These are phyloP conservation scores for Heimioporus sp. DNA, from an alignment of 768 basidiomycete genomes.

Conservation along the genomic window DNA sequence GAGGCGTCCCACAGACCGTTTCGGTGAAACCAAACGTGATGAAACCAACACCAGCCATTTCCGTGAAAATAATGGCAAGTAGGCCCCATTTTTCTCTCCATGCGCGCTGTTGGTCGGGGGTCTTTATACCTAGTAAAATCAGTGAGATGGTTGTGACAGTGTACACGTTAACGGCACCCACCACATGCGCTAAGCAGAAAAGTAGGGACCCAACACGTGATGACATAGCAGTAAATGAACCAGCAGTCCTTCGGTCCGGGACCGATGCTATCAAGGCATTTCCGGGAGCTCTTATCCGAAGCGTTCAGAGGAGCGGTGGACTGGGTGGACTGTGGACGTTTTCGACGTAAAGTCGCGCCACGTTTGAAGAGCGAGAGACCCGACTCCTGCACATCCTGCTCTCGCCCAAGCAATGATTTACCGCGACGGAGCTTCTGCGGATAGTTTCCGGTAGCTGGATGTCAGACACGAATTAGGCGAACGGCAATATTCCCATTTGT, in stretches of 20 bases:
- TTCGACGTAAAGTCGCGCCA: slow-evolving; percentile 75
- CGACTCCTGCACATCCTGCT: slow-evolving; percentile 88
- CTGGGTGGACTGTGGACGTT: slow-evolving; percentile 44
- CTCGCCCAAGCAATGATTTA: slow-evolving; percentile 84
- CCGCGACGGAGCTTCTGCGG: slow-evolving; percentile 75
- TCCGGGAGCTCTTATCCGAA: slow-evolving; percentile 36
- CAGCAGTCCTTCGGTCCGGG: slow-evolving; percentile 92
- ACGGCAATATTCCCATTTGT: background rate
- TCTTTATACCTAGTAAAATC: slow-evolving; percentile 65
- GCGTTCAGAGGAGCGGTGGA: slow-evolving; percentile 39
- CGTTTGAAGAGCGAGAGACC: slow-evolving; percentile 92
- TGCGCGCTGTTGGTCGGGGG: slow-evolving; percentile 90
- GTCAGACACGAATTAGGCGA: slow-evolving; percentile 3
- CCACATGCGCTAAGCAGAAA: slow-evolving; percentile 77
- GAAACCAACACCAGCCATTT: slow-evolving; percentile 96
- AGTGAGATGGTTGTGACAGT: slow-evolving; percentile 6
- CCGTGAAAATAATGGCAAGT: slow-evolving; percentile 67
- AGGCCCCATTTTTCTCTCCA: slow-evolving; percentile 99
- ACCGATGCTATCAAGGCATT: slow-evolving; percentile 67
- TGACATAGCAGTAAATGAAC: slow-evolving; percentile 90
- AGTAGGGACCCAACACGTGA: slow-evolving; percentile 83
- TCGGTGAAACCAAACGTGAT: slow-evolving; percentile 98
- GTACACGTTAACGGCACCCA: slow-evolving; percentile 37
- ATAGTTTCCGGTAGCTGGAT: slow-evolving; percentile 73
- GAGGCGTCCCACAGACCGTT: slow-evolving; percentile 85